Conservation (phyloP, 768 basidiomycete genomes). For the Boletus vermiculosoides region DNA sequence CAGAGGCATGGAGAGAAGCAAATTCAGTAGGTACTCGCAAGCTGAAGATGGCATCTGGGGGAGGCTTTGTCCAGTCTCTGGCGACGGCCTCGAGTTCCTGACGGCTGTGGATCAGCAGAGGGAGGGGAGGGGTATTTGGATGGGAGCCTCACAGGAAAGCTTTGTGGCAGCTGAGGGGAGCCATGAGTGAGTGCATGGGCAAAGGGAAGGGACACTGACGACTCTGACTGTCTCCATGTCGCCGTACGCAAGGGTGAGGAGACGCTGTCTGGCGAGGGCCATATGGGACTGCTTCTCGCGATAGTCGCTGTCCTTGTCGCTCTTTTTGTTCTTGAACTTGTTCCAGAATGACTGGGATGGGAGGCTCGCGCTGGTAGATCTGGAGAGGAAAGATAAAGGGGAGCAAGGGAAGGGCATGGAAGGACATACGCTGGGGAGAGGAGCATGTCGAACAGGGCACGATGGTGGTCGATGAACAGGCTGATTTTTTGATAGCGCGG, state of each 20-base stretch:
- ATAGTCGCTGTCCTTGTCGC: slow-evolving; percentile 60
- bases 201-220: slow-evolving; percentile 33
- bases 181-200: slow-evolving; percentile 1
- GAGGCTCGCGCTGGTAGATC: slow-evolving; percentile 65
- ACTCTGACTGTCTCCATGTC: slow-evolving; percentile 87
- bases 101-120: slow-evolving; percentile 6
- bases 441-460: slow-evolving; percentile 52
- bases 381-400: slow-evolving; percentile 42
- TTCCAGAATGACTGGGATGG: slow-evolving; percentile 52
- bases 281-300: slow-evolving; percentile 55
- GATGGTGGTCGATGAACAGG: slow-evolving; percentile 25
- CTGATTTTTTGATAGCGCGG: slow-evolving; percentile 26
- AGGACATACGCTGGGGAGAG: slow-evolving; percentile 73
- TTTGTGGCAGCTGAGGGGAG: slow-evolving; percentile 58
- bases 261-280: slow-evolving; percentile 70
- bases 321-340: slow-evolving; percentile 67
- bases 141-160: slow-evolving; percentile 51
- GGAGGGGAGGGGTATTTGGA: background rate
- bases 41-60: slow-evolving; percentile 72
- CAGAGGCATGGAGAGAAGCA: slow-evolving; percentile 80
- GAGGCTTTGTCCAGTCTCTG: slow-evolving; percentile 84
- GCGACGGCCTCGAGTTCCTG: slow-evolving; percentile 82
- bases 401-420: slow-evolving; percentile 18
- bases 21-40: slow-evolving; percentile 85
- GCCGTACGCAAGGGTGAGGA: slow-evolving; percentile 77